Conservation (phyloP, 1,284 basidiomycete genomes). For the Rhodotorula mucilaginosa region DNA sequence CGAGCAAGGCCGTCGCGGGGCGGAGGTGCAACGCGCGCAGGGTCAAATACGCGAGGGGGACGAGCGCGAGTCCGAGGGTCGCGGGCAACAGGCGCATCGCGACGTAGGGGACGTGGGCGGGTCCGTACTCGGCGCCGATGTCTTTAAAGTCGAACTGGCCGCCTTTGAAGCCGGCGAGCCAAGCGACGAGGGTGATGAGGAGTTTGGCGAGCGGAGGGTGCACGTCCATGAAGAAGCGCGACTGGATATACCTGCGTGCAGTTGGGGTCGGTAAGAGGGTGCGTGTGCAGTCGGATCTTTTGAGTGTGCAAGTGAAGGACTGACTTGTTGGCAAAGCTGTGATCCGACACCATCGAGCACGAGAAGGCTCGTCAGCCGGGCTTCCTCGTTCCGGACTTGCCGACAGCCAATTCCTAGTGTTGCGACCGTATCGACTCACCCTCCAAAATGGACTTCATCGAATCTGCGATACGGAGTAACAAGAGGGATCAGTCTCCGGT, state of each 20-base stretch:
- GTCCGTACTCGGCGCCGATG: conserved; percentile 74
- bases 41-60: conserved; percentile 90
- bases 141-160: conserved; percentile 96
- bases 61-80: conserved; percentile 79
- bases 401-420: neutral
- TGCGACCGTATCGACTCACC: conserved; percentile 52
- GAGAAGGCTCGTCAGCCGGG: neutral
- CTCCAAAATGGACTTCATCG: conserved; percentile 95
- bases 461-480: conserved; percentile 59
- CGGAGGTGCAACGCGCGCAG: conserved; percentile 86
- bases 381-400: no score
- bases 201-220: conserved; percentile 97
- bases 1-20: conserved; percentile 83
- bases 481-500: neutral
- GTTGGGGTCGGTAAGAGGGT: neutral
- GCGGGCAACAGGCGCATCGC: conserved; percentile 94
- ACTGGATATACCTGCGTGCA: conserved; percentile 85
- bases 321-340: conserved; percentile 40
- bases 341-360: neutral
- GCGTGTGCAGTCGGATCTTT: no score
- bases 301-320: neutral
- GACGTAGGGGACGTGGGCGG: conserved; percentile 78
- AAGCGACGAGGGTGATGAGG: conserved; percentile 85
- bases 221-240: conserved; percentile 88
- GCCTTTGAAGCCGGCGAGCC: conserved; percentile 77